Evolutionary conservation across 2,329 filamentous ascomycete species (phyloP).

Genomic region (Sphaerostilbella broomeana): DNA sequence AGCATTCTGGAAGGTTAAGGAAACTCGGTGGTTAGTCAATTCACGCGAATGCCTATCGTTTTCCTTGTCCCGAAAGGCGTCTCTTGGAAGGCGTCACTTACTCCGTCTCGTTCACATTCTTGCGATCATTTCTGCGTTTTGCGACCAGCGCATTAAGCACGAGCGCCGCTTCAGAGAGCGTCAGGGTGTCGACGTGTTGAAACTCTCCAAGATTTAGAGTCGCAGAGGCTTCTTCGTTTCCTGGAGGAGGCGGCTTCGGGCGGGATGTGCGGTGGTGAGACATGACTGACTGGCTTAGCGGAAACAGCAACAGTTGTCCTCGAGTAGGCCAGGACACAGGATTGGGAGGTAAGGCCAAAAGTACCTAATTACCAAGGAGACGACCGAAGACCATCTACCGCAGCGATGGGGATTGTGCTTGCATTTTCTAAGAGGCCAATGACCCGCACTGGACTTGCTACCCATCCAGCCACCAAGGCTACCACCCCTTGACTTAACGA

Average conservation of each 20-base stretch:
- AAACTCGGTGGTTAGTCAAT: not conserved
- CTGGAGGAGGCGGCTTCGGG: constrained; percentile 59
- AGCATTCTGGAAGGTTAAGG: constrained; percentile 52
- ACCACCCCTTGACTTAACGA: too few species aligned
- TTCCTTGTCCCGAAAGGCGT: not conserved
- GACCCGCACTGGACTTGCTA: too few species aligned
- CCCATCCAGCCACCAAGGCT: too few species aligned
- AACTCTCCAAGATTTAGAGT: constrained; percentile 89
- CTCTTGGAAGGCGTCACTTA: constrained; percentile 37
- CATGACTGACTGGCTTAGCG: constrained; percentile 1
- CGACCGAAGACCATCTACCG: too few species aligned
- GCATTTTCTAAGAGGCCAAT: too few species aligned
- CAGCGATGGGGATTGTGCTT: too few species aligned
- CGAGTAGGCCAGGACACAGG: not conserved
- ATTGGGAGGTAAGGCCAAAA: not conserved
- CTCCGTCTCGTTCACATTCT: constrained; percentile 80
- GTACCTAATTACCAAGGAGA: too few species aligned
- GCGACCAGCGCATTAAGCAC: constrained; percentile 85
- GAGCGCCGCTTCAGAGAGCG: constrained; percentile 83
- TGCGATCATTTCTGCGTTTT: constrained; percentile 70
- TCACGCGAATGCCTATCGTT: not conserved
- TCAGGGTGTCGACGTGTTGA: constrained; percentile 83
- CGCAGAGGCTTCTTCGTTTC: constrained; percentile 81
- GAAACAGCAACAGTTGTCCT: not conserved
- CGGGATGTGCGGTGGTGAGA: constrained; percentile 45